phyloP scores from a whole-genome alignment of 306 rosid genomes.

The Lathyrus oleraceus region DNA sequence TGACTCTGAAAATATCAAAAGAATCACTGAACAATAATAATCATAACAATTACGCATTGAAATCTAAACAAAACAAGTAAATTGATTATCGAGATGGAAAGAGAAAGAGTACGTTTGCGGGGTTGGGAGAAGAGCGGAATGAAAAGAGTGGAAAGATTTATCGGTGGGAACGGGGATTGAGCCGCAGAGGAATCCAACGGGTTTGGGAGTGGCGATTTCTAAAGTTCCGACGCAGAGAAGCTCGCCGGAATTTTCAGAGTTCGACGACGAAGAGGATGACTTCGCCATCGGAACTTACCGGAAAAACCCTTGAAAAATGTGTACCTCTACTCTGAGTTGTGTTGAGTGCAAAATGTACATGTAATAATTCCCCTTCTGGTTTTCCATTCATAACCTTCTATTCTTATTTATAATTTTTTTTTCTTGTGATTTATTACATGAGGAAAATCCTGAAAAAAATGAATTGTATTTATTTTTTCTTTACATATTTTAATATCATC shows the following conservation, averaged over 20 bases:
- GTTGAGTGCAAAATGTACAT: too few relatives aligned
- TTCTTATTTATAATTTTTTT: too few relatives aligned
- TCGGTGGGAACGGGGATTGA: slow-evolving; percentile 96
- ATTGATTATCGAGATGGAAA: not conserved
- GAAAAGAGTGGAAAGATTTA: slow-evolving; percentile 72
- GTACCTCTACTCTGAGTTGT: too few relatives aligned
- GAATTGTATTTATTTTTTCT: too few relatives aligned
- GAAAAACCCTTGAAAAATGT: slow-evolving; percentile 1
- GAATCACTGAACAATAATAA: not conserved
- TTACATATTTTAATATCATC: too few relatives aligned
- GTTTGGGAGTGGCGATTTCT: slow-evolving; percentile 80
- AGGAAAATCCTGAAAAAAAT: too few relatives aligned
- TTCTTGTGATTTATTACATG: too few relatives aligned
- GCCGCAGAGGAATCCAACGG: slow-evolving; percentile 87
- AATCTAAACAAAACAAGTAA: not conserved
- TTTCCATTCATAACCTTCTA: too few relatives aligned
- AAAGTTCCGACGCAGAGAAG: slow-evolving; percentile 81
- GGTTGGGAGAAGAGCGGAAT: slow-evolving; percentile 73
- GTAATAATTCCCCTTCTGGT: too few relatives aligned
- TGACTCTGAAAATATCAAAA: slow-evolving; percentile 47
- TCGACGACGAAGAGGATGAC: slow-evolving; percentile 44
- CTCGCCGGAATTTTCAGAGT: slow-evolving; percentile 60
- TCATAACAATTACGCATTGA: not conserved
- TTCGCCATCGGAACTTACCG: slow-evolving; percentile 50
- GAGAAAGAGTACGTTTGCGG: slow-evolving; percentile 54